Evolutionary conservation across 2,329 filamentous ascomycete species (phyloP).

Genomic region (Aureobasidium pullulans): DNA sequence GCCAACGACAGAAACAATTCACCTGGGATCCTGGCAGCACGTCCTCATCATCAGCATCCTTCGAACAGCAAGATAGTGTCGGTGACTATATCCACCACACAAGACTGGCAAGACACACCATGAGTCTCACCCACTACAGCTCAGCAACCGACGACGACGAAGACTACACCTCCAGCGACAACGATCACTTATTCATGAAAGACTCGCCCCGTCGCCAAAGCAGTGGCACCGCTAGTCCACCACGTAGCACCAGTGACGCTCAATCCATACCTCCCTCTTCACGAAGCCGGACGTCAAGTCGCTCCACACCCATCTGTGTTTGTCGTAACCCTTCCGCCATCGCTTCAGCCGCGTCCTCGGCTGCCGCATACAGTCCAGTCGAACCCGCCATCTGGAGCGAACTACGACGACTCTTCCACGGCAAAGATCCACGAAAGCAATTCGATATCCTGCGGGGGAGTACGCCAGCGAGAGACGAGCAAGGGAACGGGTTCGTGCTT

Average conservation of each 20-base stretch:
- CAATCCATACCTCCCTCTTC: neutral
- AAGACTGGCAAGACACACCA: neutral
- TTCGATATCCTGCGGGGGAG: neutral
- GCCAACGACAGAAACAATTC: neutral
- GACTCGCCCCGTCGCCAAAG: neutral
- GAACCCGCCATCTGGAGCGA: constrained; percentile 5
- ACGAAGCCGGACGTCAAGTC: neutral
- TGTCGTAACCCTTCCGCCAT: neutral
- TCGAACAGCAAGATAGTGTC: neutral
- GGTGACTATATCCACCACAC: neutral
- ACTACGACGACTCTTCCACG: neutral
- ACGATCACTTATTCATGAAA: constrained; percentile 8
- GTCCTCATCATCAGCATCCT: neutral
- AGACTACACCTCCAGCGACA: constrained; percentile 3
- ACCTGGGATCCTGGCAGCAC: neutral
- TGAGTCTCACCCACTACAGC: constrained; percentile 5
- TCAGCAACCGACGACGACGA: neutral
- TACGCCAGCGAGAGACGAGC: neutral
- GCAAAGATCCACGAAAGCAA: neutral
- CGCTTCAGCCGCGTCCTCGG: neutral
- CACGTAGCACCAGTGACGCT: neutral
- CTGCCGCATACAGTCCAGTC: neutral
- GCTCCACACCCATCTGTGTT: neutral
- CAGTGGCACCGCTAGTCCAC: neutral
- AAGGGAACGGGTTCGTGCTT: neutral